Conservation (phyloP, 2,329 filamentous ascomycete genomes). For the Ilyonectria robusta region DNA sequence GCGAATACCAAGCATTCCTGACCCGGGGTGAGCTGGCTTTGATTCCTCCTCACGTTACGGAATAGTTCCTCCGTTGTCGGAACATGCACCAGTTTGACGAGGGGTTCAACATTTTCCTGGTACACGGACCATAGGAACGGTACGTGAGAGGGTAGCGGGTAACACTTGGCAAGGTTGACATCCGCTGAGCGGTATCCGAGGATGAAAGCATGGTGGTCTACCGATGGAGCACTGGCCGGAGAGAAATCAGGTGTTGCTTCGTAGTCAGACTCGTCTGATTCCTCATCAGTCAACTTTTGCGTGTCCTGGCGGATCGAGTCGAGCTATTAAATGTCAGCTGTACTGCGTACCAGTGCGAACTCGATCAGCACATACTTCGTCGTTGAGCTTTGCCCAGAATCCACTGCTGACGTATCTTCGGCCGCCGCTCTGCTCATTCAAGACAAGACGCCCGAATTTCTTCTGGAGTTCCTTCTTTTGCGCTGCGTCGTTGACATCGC, state of each 20-base stretch:
- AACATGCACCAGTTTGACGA: conserved; percentile 80
- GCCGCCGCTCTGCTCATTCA: conserved; percentile 77
- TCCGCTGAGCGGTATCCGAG: conserved; percentile 81
- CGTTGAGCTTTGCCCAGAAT: conserved; percentile 83
- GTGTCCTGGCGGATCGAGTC: conserved; percentile 65
- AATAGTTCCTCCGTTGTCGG: conserved; percentile 75
- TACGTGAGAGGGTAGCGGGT: conserved; percentile 77
- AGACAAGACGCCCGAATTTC: conserved; percentile 77
- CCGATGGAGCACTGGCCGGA: conserved; percentile 51
- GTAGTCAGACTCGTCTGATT: conserved; percentile 68
- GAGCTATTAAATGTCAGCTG: conserved; percentile 47
- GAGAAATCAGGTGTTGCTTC: conserved; percentile 69
- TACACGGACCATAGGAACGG: conserved; percentile 79
- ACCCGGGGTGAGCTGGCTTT: conserved; percentile 68
- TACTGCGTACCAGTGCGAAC: no score
- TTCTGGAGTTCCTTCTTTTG: conserved; percentile 52
- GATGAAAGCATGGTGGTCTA: conserved; percentile 79
- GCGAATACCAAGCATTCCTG: conserved; percentile 76
- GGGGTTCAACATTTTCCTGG: conserved; percentile 80
- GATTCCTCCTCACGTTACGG: conserved; percentile 71
- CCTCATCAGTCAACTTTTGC: conserved; percentile 60
- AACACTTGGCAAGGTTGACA: conserved; percentile 75
- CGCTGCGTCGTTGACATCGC: conserved; percentile 54
- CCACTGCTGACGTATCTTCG: conserved; percentile 82
- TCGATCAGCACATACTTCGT: conserved; percentile 68